Base-by-base conservation (phyloP, 2,329 filamentous ascomycete genomes). In the Calycina herbarum region DNA sequence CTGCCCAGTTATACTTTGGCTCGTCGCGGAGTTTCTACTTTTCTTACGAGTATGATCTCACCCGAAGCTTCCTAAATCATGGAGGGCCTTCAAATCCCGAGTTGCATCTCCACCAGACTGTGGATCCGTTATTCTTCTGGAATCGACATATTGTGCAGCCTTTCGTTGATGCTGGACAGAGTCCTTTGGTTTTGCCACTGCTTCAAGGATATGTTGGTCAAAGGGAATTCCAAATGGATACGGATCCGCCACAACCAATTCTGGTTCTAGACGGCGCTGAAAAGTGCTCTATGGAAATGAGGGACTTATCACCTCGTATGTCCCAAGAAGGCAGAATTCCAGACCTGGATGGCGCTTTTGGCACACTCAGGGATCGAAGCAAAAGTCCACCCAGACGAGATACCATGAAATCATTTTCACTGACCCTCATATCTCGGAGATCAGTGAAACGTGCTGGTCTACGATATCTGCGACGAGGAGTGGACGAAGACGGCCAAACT, bases 121-220 rank as follows among this genome's bases (percentile, higher is more conserved):
- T 89, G 27, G 92, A 97, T 76, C 85, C 86, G 38, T 78, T 88
- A 75, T 98, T 90, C 78, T 98, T 97, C 77, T 99, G 95, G 94
- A 99, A 99, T 74, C 84, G 84, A 31, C 83, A 93, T 74, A 83
- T 97, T 15, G 80, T 92, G 31, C 79, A 84, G 33, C 89, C 91
- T 0, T 93, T 99, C 67, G 85, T 93, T 59, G 85, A 91, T 20
- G 83, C 85, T n/a, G 88, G 90, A 0, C 86, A 92, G 27, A 86
- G 93, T 71, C 81, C 82, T 0, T 84, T 96, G 63, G 83, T 90
- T 0, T 79, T 98, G 27, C 95, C 95, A 1, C 72, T 99, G 3
- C 91, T 99, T 78, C 95, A 98, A 78, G 95, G 95, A 0, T 99
- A 98, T 72, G 87, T 99, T 24, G 94, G 94, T 1, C 95, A 98